A percentile compares a stretch with the other conserved stretches of the same genome.
These are phyloP conservation scores for Pichia exigua DNA, from an alignment of 805 yeast genomes.

Conservation along the genomic window DNA sequence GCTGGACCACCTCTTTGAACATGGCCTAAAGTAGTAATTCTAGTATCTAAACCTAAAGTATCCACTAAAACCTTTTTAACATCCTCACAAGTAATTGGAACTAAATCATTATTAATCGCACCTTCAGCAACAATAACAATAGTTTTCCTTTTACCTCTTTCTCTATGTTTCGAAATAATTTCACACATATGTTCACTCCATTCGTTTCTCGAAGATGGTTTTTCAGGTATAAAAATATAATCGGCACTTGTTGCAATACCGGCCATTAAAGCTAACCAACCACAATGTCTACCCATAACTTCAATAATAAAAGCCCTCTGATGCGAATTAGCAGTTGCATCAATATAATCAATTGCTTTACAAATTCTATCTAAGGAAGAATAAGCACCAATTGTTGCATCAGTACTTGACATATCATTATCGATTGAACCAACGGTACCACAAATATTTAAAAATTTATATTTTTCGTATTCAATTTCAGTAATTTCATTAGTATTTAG, in stretches of 20 bases:
- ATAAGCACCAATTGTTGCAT: conserved; percentile 74
- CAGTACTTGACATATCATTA: conserved; percentile 80
- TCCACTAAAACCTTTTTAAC: conserved; percentile 60
- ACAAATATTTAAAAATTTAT: conserved; percentile 55
- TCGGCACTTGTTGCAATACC: conserved; percentile 79
- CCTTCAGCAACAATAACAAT: conserved; percentile 82
- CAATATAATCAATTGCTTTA: conserved; percentile 70
- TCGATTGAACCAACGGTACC: conserved; percentile 81
- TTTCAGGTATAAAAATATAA: conserved; percentile 72
- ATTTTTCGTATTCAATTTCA: conserved; percentile 35
- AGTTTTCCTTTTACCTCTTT: conserved; percentile 68
- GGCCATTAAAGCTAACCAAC: conserved; percentile 79
- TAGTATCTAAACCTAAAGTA: conserved; percentile 59
- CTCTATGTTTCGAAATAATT: conserved; percentile 56
- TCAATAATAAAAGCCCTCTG: conserved; percentile 79
- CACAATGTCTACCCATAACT: conserved; percentile 88
- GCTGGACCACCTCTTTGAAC: conserved; percentile 83
- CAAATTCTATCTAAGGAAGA: conserved; percentile 72
- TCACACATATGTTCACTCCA: conserved; percentile 66
- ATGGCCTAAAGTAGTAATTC: conserved; percentile 72
- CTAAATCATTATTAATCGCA: conserved; percentile 62
- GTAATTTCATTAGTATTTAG: conserved; percentile 38
- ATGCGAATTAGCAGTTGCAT: conserved; percentile 78
- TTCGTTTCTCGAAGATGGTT: conserved; percentile 53
- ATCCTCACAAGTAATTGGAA: conserved; percentile 57